Evolutionary conservation across 345 rosid genomes (phyloP).

Genomic region (Geranium rotundifolium): DNA sequence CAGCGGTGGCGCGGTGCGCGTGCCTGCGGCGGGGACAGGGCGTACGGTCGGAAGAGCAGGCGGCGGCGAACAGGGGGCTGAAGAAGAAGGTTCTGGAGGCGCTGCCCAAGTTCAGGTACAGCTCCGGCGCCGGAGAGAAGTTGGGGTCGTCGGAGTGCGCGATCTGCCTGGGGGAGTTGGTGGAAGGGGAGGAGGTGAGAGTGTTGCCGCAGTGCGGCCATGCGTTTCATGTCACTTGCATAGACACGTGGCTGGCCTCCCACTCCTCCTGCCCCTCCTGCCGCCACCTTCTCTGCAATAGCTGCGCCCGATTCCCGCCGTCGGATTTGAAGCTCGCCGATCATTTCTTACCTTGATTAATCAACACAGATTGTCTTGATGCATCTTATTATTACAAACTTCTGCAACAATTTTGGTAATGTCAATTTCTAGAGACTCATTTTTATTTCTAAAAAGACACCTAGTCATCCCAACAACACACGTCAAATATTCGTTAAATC

Average conservation of each 20-base stretch:
- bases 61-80: slow-evolving; percentile 37
- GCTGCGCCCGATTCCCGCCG: slow-evolving; percentile 25
- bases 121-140: slow-evolving; percentile 3
- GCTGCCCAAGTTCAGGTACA: slow-evolving; percentile 53
- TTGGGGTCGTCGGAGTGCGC: slow-evolving; percentile 24
- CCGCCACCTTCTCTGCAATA: slow-evolving; percentile 29
- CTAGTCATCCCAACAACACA: too few relatives aligned
- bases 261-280: slow-evolving; percentile 41
- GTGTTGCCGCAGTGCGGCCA: slow-evolving; percentile 34
- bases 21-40: slow-evolving; percentile 26
- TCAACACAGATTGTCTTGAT: too few relatives aligned
- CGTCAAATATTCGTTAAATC: too few relatives aligned
- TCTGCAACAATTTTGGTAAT: too few relatives aligned
- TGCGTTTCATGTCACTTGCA: slow-evolving; percentile 30
- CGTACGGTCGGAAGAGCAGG: slow-evolving; percentile 4
- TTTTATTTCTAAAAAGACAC: too few relatives aligned
- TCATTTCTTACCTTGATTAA: slow-evolving; percentile 30
- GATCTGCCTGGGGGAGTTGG: slow-evolving; percentile 29
- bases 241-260: slow-evolving; percentile 34
- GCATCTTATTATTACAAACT: too few relatives aligned
- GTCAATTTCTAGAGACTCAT: too few relatives aligned
- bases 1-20: slow-evolving; percentile 54
- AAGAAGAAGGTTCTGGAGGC: slow-evolving; percentile 56
- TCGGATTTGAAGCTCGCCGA: not conserved
- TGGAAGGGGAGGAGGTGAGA: slow-evolving; percentile 27